Conservation (phyloP, 2,329 filamentous ascomycete species). For the Penicillium hordei region DNA sequence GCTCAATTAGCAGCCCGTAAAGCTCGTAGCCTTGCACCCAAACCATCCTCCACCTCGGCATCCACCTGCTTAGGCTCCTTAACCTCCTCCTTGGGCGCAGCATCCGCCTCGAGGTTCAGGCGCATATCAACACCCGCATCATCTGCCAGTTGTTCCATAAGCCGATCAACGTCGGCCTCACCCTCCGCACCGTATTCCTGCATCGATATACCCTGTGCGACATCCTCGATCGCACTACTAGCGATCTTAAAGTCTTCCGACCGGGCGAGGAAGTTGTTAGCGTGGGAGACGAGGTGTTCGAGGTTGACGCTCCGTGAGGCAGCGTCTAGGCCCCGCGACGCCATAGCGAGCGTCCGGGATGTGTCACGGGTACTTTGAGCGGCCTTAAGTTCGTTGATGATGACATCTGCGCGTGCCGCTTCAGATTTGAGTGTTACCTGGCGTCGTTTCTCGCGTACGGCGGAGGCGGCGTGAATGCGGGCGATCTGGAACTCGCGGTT, state of each 20-base stretch:
- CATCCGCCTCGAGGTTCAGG: slow-evolving; percentile 40
- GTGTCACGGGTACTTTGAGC: slow-evolving; percentile 50
- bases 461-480: slow-evolving; percentile 49
- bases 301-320: slow-evolving; percentile 49
- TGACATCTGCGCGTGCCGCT: slow-evolving; percentile 49
- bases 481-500: slow-evolving; percentile 51
- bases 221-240: slow-evolving; percentile 43
- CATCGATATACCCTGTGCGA: slow-evolving; percentile 44
- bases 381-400: slow-evolving; percentile 51
- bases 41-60: slow-evolving; percentile 42
- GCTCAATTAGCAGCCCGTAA: slow-evolving; percentile 39
- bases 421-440: slow-evolving; percentile 48
- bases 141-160: slow-evolving; percentile 48
- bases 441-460: slow-evolving; percentile 49
- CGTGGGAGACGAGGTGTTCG: slow-evolving; percentile 44
- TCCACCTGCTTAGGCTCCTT: slow-evolving; percentile 39
- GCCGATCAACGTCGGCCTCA: slow-evolving; percentile 42
- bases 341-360: slow-evolving; percentile 46
- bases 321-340: slow-evolving; percentile 46
- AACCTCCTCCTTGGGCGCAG: slow-evolving; percentile 43
- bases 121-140: slow-evolving; percentile 46
- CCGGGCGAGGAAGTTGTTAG: slow-evolving; percentile 44
- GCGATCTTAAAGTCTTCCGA: slow-evolving; percentile 48
- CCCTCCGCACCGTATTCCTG: slow-evolving; percentile 48
- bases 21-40: slow-evolving; percentile 43